Evolutionary conservation across 805 yeast genomes (phyloP), one percentile per base, ranked within the genome.

Genomic region (Maudiozyma turicensis): DNA sequence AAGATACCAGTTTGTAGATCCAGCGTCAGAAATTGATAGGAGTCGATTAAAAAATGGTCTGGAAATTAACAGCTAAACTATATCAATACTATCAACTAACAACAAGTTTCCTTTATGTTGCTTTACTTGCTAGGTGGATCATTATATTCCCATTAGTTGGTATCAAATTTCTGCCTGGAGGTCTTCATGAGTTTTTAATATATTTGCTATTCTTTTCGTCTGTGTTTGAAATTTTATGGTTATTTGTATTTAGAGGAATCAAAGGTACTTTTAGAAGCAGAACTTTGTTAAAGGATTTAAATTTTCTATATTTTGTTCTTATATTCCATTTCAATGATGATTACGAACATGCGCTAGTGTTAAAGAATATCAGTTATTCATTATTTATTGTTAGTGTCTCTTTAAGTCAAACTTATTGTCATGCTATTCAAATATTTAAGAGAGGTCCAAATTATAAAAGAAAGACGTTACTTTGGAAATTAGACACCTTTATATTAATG

Each of bases 111-210:
- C 46, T 63, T 30, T 64, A 50, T 47, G 44, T 52, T 6, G 59
- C 67, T 3, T 45, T 70, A 13, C 51, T 67, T 64, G 47, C 71
- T 2, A 63, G 91, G 44, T 71, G 81, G 52, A 48, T 72, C 11
- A 64, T 81, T 1, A 65, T 84, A 32, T 65, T 78, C 43, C 86
- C 86, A 0, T 64, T 84, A 29, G 86, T 81, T n/a, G 85, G 87
- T 0, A 64, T 79, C 33, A 71, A 70, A 53, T 83, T 81, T 54
- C 62, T 83, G 20, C 84, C 88, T 1, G 87, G 83, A 6, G 89
- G 87, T 0, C 78, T 84, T 10, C 85, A 86, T 43, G 84, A 78
- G 54, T 83, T 81, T 64, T 76, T 80, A 28, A 61, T 62, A 43
- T 57, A 55, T 41, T 20, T 58, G 31, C 32, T 65, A 49, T 47